A percentile compares a stretch with the other conserved stretches of the same genome.
Conservation (phyloP, 2,329 filamentous ascomycete genomes). For the Shiraia sp. region DNA sequence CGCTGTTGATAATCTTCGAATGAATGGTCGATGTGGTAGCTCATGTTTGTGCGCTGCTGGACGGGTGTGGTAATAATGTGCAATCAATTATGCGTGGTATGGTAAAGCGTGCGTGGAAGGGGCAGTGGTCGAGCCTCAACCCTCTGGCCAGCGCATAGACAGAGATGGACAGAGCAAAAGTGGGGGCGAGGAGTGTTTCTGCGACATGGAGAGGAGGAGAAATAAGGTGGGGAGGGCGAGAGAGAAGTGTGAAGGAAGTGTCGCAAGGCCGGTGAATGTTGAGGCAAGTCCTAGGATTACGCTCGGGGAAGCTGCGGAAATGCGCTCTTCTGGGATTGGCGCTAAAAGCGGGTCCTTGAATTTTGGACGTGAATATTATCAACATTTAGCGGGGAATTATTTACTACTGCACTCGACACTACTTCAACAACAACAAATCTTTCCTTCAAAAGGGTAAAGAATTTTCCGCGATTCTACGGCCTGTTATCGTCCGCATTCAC, state of each 20-base stretch:
- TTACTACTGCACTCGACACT: conserved; percentile 1
- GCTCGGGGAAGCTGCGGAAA: conserved; percentile 19
- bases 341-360: conserved; percentile 11
- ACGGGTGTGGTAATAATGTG: background rate
- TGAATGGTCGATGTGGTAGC: conserved; percentile 19
- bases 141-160: conserved; percentile 39
- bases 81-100: conserved; percentile 1
- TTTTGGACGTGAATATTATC: no score
- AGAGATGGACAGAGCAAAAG: conserved; percentile 33
- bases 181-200: conserved; percentile 25
- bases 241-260: conserved; percentile 14
- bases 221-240: conserved; percentile 4
- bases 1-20: conserved; percentile 21
- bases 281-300: conserved; percentile 11
- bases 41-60: conserved; percentile 19
- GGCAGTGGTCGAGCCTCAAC: conserved; percentile 23
- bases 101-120: conserved; percentile 14
- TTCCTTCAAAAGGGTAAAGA: no score
- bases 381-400: conserved; percentile 17
- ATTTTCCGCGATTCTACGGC: no score
- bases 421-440: background rate
- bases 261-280: conserved; percentile 15
- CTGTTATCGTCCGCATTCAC: no score
- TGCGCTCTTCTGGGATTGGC: conserved; percentile 9
- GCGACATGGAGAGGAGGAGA: conserved; percentile 38